Evolutionary conservation across 176 grass and related monocot genomes (phyloP).

Genomic region (Ampelocalamus luodianensis): DNA sequence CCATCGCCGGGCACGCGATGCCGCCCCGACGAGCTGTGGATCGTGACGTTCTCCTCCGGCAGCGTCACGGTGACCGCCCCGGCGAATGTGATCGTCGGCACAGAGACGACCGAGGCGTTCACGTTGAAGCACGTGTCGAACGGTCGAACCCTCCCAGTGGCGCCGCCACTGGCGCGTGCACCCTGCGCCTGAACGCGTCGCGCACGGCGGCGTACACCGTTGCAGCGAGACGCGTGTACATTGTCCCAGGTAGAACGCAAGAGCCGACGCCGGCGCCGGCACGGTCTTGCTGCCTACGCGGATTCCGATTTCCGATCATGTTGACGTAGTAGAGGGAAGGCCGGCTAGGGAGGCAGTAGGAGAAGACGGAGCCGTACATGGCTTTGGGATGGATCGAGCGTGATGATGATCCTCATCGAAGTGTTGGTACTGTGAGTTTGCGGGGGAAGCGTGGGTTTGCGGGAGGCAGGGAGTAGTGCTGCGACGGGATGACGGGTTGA

Average conservation of each 20-base stretch:
- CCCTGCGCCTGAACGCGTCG: slow-evolving; percentile 65
- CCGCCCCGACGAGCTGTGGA: slow-evolving; percentile 64
- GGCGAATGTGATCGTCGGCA: slow-evolving; percentile 53
- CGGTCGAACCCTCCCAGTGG: slow-evolving; percentile 79
- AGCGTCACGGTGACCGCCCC: slow-evolving; percentile 57
- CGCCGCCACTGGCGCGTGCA: slow-evolving; percentile 37
- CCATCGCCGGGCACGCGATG: slow-evolving; percentile 75
- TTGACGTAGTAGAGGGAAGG: slow-evolving; percentile 83
- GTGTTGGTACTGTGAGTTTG: not conserved
- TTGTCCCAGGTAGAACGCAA: slow-evolving; percentile 78
- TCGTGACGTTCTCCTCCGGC: slow-evolving; percentile 73
- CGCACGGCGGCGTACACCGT: slow-evolving; percentile 77
- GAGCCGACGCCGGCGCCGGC: slow-evolving; percentile 36
- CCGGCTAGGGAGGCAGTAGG: not conserved
- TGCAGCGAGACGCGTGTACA: slow-evolving; percentile 69
- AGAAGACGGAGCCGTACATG: too few relatives aligned
- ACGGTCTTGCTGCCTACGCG: slow-evolving; percentile 61
- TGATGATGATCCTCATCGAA: not conserved
- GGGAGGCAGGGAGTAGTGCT: slow-evolving; percentile 37
- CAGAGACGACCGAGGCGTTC: not conserved
- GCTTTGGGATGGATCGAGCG: not conserved
- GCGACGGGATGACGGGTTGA: not conserved
- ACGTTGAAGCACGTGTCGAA: slow-evolving; percentile 91
- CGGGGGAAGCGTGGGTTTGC: not conserved
- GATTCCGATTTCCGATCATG: slow-evolving; percentile 52